Base-by-base conservation (phyloP, 1,139 yeast genomes). In the Pneumocystis wakefieldiae region DNA sequence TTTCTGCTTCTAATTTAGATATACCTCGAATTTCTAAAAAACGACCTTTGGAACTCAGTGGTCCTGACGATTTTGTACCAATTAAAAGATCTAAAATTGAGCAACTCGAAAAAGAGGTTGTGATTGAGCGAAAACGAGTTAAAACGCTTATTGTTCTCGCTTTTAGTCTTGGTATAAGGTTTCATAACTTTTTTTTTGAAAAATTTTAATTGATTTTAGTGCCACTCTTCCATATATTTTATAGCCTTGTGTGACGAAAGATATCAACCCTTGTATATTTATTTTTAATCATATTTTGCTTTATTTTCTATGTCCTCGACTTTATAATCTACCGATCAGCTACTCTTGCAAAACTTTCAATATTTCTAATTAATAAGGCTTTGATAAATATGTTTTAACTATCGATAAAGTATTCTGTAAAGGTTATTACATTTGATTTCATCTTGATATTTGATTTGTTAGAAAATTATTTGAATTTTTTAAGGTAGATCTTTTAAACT, bases 91-190 rank as follows among this genome's bases (percentile, higher is more conserved):
- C 62, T 28, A 57, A 59, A 53, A 62, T 65, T 15, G 63, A 64
- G 32, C 57, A 63, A 15, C 58, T 65, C 38, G 66, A 65, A 55
- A 59, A 58, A 35, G 64, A 61, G n/a, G 57, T 65, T 35, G 63
- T 62, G 37, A 60, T 62, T 58, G 66, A 65, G 48, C 39, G 62
- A 57, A 59, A 65, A 19, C 63, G 64, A 58, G 66, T 65, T 8
- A 57, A 65, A 32, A 65, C 66, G 10, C 63, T 65, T 19, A 57
- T 62, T 28, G 66, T 64, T 17, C 60, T 65, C 42, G 66, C 59
- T 29, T 28, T 65, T 41, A 65, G 66, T 19, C 57, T 65, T 19
- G 66, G 66, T 48, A 19, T 48, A 24, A 48, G 55, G 55, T 48
- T 24, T 19, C 17, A 24, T 24, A 24, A 24, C 28, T 3, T 24